phyloP scores from a whole-genome alignment of 257 asterid genomes.

The Nicotiana undulata region DNA sequence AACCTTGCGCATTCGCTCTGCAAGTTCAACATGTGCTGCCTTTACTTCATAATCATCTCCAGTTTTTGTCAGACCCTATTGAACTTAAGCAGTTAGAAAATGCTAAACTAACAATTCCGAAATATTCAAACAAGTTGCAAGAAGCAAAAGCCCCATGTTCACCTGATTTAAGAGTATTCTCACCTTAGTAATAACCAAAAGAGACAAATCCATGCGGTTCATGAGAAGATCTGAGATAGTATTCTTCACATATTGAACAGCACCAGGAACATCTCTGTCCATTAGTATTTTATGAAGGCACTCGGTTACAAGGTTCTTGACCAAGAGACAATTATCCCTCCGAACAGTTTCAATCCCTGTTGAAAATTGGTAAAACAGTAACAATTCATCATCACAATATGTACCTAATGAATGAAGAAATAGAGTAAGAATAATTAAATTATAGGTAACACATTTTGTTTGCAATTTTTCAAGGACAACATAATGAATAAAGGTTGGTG shows the following conservation, averaged over 20 bases:
- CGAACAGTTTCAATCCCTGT: constrained; percentile 97
- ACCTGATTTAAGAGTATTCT: constrained; percentile 5
- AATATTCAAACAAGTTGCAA: constrained; percentile 7
- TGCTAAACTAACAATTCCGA: constrained; percentile 1
- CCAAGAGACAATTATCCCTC: constrained; percentile 93
- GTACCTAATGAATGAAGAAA: neutral
- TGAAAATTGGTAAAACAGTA: constrained; percentile 10
- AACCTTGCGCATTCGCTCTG: constrained; percentile 99
- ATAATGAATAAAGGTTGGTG: neutral
- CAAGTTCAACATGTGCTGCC: constrained; percentile 97
- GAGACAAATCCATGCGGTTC: constrained; percentile 99
- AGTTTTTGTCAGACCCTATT: constrained; percentile 91
- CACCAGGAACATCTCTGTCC: constrained; percentile 92
- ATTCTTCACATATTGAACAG: constrained; percentile 88
- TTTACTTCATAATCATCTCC: constrained; percentile 98
- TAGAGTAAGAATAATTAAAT: neutral
- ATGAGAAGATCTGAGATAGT: constrained; percentile 92
- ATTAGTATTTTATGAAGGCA: constrained; percentile 91
- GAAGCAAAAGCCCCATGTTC: neutral
- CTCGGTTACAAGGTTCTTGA: constrained; percentile 81
- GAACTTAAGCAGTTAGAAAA: neutral
- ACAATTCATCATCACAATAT: constrained; percentile 8
- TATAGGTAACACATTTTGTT: neutral
- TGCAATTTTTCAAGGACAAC: neutral
- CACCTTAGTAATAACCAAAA: constrained; percentile 94